phyloP scores from a whole-genome alignment of 306 rosid species.

The Prunus dulcis region DNA sequence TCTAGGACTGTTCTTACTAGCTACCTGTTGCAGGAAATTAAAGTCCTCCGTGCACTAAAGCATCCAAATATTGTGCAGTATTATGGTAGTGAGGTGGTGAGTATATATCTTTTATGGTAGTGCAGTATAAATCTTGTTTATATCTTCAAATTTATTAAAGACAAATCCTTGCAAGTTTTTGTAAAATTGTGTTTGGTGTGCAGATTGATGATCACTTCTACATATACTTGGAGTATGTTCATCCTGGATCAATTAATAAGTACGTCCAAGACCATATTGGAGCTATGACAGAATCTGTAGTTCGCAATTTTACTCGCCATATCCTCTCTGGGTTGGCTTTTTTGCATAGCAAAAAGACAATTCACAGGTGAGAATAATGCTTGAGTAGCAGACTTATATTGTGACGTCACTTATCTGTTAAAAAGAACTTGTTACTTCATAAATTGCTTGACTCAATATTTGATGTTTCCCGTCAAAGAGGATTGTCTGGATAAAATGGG shows the following conservation, averaged over 20 bases:
- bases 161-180: neutral
- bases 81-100: conserved; percentile 80
- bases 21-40: conserved; percentile 72
- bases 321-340: conserved; percentile 78
- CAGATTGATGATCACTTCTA: conserved; percentile 73
- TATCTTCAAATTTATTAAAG: conserved; percentile 7
- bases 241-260: conserved; percentile 83
- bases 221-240: conserved; percentile 86
- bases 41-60: conserved; percentile 57
- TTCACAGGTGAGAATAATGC: conserved; percentile 66
- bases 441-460: neutral
- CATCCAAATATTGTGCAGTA: conserved; percentile 92
- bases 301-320: conserved; percentile 85
- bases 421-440: neutral
- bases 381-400: neutral
- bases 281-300: conserved; percentile 74
- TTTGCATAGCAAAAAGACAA: conserved; percentile 68
- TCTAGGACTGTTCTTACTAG: conserved; percentile 17
- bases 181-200: conserved; percentile 12
- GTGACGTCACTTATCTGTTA: neutral
- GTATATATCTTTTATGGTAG: conserved; percentile 12
- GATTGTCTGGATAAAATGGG: neutral
- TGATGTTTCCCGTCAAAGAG: neutral
- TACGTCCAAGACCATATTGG: conserved; percentile 69
- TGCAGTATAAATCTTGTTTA: neutral